Base-by-base conservation (phyloP, 257 asterid species). In the Nicotiana sylvestris region DNA sequence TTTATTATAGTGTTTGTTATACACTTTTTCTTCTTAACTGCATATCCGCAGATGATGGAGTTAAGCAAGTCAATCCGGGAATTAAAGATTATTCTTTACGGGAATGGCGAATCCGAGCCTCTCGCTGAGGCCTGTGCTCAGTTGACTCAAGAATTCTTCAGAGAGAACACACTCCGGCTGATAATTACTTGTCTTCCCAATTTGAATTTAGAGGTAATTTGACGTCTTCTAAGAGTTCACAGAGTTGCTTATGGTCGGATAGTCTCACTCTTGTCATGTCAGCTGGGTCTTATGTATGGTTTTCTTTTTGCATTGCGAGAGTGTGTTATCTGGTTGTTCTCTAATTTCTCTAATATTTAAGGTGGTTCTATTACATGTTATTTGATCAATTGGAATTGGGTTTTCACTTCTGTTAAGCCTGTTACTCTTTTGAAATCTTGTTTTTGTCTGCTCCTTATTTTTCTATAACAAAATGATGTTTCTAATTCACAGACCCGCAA, bases 21-120 rank as follows among this genome's bases (percentile, higher is more conserved):
- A 77, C 30, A 5, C 35, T 80, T 78, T 18, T 74, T 18, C 2
- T 2, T 35, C 76, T 9, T 11, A 51, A 6, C 4, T 32, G 87
- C 80, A 66, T 81, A 32, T 43, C 61, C 83, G 82, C 83, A 95
- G 98, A 91, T 93, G 95, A 57, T 49, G 87, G 98, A 95, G 78
- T 82, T 95, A 87, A 83, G 95, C 84, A 93, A 90, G 86, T 93
- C 91, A 67, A 85, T 95, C 51, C 83, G 97, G 68, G 98, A 95
- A 35, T 56, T 95, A 85, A 93, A 93, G 89, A 84, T 85, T 61
- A 86, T 88, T 83, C 97, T 95, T 16, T 95, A 95, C 56, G 98
- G 98, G 61, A 93, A 91, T 85, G 91, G 98, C 82, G 98, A 95
- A 86, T 87, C 96, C 9, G 98, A 95, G 88, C 98, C 98, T 32